Base-by-base conservation (phyloP, 2,329 filamentous ascomycete genomes). In the Amphichorda felina region DNA sequence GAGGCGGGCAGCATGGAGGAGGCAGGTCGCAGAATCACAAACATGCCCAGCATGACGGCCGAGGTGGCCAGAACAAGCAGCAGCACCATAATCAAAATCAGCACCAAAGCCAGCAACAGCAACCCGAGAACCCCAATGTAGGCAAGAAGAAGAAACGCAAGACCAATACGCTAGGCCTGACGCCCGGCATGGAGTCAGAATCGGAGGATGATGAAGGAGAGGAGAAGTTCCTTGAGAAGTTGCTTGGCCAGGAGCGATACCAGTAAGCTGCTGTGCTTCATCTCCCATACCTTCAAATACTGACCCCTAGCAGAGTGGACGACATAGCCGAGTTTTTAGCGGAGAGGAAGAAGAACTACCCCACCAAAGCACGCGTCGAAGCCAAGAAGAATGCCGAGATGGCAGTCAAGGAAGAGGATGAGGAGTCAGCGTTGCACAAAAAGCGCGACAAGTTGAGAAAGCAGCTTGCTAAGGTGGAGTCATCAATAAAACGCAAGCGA, bases 261-360 rank as follows among this genome's bases (percentile, higher is more conserved):
- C 17, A 36, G 38, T 39, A 36, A n/a, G 38, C 33, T 4, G 22
- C 15, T 3, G 21, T 15, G n/a, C 18, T 24, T 16, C 13, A 18
- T 31, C 8, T 19, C 42, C 29, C 10, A 10, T 6, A 6, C 10
- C 6, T 24, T 24, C 10, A 24, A 10, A 26, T 18, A 37, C 43
- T 45, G 41, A 49, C 25, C 8, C 13, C n/a, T 13, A 3, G 21
- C 37, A 75, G 70, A 38, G 63, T 72, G 13, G 72, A 73, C 39
- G 87, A 95, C 50, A 68, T 95, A 37, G 71, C 75, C 17, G 73
- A 75, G 6, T 96, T 86, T 76, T 75, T 93, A 42, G 76, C 76
- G 34, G 86, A 94, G 55, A 76, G 89, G 40, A 81, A 71, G 51
- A 80, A 75, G 44, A 79, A 80, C 35, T 96, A 75, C 53, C 89